Evolutionary conservation across 257 asterid species (phyloP).

Genomic region (Phtheirospermum japonicum): DNA sequence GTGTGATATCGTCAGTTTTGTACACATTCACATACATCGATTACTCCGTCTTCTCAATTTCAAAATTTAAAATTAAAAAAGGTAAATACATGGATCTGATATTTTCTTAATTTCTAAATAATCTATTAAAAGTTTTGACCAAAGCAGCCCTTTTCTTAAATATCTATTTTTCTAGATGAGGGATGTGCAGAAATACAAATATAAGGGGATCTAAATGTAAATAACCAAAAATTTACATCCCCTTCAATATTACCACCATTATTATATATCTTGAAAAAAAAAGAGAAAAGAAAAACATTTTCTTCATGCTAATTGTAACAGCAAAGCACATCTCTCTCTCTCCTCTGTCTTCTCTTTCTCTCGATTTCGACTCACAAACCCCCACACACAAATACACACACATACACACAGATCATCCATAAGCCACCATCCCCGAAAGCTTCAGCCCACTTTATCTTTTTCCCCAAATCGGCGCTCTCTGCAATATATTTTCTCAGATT

Average conservation of each 20-base stretch:
- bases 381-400: constrained; percentile 27
- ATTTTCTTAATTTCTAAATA: too few species aligned
- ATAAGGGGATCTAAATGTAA: constrained; percentile 1
- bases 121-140: too few species aligned
- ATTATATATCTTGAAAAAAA: constrained; percentile 21
- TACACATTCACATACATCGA: too few species aligned
- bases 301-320: constrained; percentile 37
- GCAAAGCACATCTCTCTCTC: constrained; percentile 25
- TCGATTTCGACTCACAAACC: constrained; percentile 62
- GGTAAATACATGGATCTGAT: too few species aligned
- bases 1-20: too few species aligned
- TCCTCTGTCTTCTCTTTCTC: constrained; percentile 29
- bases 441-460: constrained; percentile 25
- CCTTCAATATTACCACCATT: background rate
- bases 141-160: too few species aligned
- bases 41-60: too few species aligned
- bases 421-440: constrained; percentile 24
- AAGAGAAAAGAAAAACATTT: constrained; percentile 7
- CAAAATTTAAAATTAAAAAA: too few species aligned
- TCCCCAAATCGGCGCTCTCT: constrained; percentile 32
- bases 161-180: too few species aligned
- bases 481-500: constrained; percentile 35
- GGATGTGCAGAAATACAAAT: background rate
- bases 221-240: background rate
- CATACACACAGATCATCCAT: constrained; percentile 34